Conservation (phyloP, 164 flowering plant species). For the Stephania japonica region DNA sequence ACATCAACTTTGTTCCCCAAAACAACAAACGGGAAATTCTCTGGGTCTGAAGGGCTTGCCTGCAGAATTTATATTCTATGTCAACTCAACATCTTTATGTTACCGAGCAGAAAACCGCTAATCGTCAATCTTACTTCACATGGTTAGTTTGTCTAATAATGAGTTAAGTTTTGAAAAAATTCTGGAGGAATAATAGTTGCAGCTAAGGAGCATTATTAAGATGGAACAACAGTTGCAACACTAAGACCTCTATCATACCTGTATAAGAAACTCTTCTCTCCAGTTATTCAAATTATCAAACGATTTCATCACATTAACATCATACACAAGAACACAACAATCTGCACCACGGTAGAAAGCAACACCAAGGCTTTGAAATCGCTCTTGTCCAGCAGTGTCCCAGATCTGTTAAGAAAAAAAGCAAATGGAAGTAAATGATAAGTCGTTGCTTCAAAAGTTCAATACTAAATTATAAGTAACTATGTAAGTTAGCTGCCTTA, state of each 20-base stretch:
- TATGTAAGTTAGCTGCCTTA: neutral
- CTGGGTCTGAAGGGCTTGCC: slow-evolving; percentile 97
- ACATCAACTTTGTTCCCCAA: slow-evolving; percentile 86
- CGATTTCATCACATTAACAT: slow-evolving; percentile 83
- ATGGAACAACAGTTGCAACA: neutral
- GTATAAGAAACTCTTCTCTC: slow-evolving; percentile 93
- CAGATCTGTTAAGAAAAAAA: slow-evolving; percentile 56
- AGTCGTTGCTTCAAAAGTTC: neutral
- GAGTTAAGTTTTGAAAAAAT: neutral
- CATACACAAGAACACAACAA: slow-evolving; percentile 96
- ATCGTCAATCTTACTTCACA: neutral
- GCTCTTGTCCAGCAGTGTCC: slow-evolving; percentile 98
- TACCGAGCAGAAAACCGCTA: neutral
- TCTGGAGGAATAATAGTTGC: neutral
- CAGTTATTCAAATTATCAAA: slow-evolving; percentile 86
- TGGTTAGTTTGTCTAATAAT: neutral
- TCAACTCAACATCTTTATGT: slow-evolving; percentile 1
- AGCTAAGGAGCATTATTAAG: neutral
- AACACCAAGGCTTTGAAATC: slow-evolving; percentile 93
- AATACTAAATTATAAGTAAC: neutral
- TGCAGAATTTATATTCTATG: slow-evolving; percentile 27
- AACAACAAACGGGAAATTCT: slow-evolving; percentile 92
- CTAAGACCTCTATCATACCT: slow-evolving; percentile 37
- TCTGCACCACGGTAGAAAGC: slow-evolving; percentile 97
- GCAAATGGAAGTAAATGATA: neutral